Percentiles rank a stretch among this genome's conserved stretches.
Conservation (phyloP, 345 rosid genomes). For the Punica granatum region DNA sequence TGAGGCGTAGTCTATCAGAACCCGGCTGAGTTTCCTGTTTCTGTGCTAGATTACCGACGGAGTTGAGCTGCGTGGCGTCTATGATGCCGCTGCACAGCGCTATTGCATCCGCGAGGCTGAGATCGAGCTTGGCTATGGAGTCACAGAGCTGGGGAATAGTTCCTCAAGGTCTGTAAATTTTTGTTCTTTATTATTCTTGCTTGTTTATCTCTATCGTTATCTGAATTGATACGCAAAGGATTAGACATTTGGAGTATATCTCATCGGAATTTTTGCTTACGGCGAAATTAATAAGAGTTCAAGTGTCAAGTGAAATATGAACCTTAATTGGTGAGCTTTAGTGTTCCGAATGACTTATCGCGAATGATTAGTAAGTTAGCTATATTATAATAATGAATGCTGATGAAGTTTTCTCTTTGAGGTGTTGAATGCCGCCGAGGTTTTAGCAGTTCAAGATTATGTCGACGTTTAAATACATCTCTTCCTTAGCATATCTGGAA, state of each 20-base stretch:
- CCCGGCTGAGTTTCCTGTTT: background rate
- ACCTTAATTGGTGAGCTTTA: background rate
- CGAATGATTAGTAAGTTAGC: background rate
- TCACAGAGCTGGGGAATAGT: slow-evolving; percentile 60
- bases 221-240: background rate
- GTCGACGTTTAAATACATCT: background rate
- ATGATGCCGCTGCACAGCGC: slow-evolving; percentile 66
- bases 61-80: slow-evolving; percentile 40
- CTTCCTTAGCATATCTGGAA: background rate
- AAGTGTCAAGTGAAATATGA: background rate
- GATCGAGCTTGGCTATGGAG: slow-evolving; percentile 51
- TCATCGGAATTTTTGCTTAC: background rate
- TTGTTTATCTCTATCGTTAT: background rate
- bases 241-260: background rate
- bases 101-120: slow-evolving; percentile 54
- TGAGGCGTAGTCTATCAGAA: background rate
- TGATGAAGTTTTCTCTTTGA: background rate
- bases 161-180: slow-evolving; percentile 48
- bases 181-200: background rate
- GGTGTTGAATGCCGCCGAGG: background rate
- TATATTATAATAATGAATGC: background rate
- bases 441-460: background rate
- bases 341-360: background rate
- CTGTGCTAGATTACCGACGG: slow-evolving; percentile 43
- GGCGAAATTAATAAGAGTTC: background rate